These are phyloP conservation scores for Aspergillus sp. DNA, from an alignment of 2,329 filamentous ascomycete species.

Conservation along the genomic window DNA sequence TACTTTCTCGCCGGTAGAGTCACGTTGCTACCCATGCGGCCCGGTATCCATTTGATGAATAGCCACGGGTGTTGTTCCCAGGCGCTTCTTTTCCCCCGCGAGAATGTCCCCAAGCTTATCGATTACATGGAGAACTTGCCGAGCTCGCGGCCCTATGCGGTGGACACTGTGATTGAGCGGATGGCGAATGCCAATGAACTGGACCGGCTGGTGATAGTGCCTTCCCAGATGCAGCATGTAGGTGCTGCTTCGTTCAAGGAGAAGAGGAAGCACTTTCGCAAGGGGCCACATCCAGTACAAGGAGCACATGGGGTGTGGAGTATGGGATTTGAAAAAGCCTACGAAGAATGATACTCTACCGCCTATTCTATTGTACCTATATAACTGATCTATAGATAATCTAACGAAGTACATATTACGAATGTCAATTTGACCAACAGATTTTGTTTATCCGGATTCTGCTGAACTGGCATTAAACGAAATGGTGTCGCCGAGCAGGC, in stretches of 20 bases:
- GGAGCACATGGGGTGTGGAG: constrained; percentile 27
- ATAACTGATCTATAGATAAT: background rate
- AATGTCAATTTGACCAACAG: too few relatives aligned
- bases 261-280: constrained; percentile 17
- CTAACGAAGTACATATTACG: background rate
- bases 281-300: constrained; percentile 19
- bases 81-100: constrained; percentile 44
- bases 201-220: constrained; percentile 23
- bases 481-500: background rate
- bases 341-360: background rate
- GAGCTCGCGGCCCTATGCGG: constrained; percentile 16
- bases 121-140: constrained; percentile 17
- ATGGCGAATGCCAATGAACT: constrained; percentile 15
- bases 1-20: constrained; percentile 45
- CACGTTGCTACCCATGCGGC: constrained; percentile 38
- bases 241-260: constrained; percentile 26
- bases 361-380: background rate
- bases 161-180: constrained; percentile 22
- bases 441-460: too few relatives aligned
- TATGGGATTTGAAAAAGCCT: constrained; percentile 24
- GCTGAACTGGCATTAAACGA: too few relatives aligned
- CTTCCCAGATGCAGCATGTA: constrained; percentile 26
- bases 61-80: constrained; percentile 47
- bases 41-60: constrained; percentile 44
- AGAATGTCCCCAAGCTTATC: constrained; percentile 19